Conservation (phyloP, 2,329 filamentous ascomycete genomes). For the Paecilomyces dactylethromorphus region DNA sequence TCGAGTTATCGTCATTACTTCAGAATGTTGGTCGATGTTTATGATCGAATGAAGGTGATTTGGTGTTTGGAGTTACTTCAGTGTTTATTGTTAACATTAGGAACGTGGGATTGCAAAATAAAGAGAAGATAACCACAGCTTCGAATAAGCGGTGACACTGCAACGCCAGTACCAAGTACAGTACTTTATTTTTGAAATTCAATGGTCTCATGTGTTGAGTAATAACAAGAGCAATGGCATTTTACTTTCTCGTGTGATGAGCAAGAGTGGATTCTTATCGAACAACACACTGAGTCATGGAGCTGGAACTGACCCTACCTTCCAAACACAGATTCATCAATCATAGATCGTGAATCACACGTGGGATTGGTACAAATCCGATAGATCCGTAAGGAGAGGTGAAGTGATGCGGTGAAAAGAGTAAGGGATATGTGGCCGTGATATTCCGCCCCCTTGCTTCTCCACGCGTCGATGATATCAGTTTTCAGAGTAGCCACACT, state of each 20-base stretch:
- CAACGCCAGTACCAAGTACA: neutral
- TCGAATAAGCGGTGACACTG: neutral
- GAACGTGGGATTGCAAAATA: neutral
- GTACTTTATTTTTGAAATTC: neutral
- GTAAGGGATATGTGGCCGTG: neutral
- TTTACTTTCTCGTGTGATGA: too few species aligned
- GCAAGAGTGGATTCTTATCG: too few species aligned
- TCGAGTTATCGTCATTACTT: neutral
- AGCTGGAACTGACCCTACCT: too few species aligned
- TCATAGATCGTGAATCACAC: neutral
- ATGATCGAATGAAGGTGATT: neutral
- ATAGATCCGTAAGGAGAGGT: neutral
- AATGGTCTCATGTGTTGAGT: neutral
- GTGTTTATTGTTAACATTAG: neutral
- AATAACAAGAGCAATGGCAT: neutral
- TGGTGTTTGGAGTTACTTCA: neutral
- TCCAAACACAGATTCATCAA: too few species aligned
- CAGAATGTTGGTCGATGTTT: neutral
- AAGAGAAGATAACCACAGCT: neutral
- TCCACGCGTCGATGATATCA: neutral
- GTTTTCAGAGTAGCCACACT: too few species aligned
- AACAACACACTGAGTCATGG: too few species aligned
- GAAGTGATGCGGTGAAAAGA: neutral
- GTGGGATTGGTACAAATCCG: neutral
- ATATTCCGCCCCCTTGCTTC: neutral